Conservation (phyloP, 2,329 filamentous ascomycete genomes). For the Mycosphaerella sp. region DNA sequence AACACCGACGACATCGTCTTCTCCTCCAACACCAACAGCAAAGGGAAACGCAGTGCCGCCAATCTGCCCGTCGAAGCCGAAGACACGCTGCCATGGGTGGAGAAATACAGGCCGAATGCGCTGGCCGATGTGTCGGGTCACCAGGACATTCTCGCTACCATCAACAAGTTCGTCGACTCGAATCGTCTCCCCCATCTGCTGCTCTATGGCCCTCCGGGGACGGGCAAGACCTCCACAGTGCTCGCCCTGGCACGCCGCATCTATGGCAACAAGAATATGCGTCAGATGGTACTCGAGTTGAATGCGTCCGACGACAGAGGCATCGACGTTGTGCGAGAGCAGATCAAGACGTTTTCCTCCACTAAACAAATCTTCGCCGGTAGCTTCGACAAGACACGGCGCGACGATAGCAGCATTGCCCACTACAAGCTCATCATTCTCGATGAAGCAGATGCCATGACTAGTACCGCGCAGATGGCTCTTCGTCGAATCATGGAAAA, state of each 20-base stretch:
- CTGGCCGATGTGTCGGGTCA: constrained; percentile 92
- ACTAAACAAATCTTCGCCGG: constrained; percentile 89
- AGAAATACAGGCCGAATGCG: constrained; percentile 88
- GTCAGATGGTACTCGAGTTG: constrained; percentile 96
- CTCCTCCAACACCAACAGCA: constrained; percentile 62
- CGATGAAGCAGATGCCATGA: constrained; percentile 99
- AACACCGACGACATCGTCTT: constrained; percentile 51
- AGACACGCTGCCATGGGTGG: constrained; percentile 93
- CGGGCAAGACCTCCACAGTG: constrained; percentile 95
- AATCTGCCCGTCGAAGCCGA: constrained; percentile 92
- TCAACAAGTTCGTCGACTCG: constrained; percentile 94
- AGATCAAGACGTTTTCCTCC: constrained; percentile 98
- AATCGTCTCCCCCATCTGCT: constrained; percentile 93
- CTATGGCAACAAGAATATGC: constrained; percentile 85
- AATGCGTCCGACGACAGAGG: constrained; percentile 96
- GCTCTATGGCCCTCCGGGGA: constrained; percentile 92
- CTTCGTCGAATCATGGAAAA: constrained; percentile 97
- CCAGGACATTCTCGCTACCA: constrained; percentile 92
- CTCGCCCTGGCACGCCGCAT: constrained; percentile 88
- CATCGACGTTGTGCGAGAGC: constrained; percentile 95
- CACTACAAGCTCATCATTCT: constrained; percentile 94
- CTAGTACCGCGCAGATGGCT: constrained; percentile 97
- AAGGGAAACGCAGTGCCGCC: constrained; percentile 86
- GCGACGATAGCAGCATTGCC: constrained; percentile 48
- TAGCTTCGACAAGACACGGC: constrained; percentile 33